phyloP scores from a whole-genome alignment of 129 eudicot genomes.

The Heracleum sosnowskyi region DNA sequence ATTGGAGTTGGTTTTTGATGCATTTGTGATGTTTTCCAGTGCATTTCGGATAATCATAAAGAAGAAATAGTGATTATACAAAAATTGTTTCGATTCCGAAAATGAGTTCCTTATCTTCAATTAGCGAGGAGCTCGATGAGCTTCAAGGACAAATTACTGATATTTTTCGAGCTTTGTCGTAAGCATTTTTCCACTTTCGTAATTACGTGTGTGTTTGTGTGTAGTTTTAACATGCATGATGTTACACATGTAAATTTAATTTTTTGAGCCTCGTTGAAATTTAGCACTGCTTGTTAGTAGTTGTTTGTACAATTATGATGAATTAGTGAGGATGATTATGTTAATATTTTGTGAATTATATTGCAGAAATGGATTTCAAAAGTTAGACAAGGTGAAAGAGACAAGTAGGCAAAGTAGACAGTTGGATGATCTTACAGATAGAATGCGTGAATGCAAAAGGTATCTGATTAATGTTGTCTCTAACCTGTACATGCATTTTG shows the following conservation, averaged over 20 bases:
- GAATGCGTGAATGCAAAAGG: slow-evolving; percentile 98
- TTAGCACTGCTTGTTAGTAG: not conserved
- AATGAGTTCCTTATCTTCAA: slow-evolving; percentile 41
- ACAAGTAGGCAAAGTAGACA: slow-evolving; percentile 82
- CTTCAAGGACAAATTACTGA: slow-evolving; percentile 81
- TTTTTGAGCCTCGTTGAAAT: not conserved
- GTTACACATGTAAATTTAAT: not conserved
- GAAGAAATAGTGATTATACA: not conserved
- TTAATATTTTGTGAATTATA: not conserved
- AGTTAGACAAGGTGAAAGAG: slow-evolving; percentile 88
- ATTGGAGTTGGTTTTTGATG: not conserved
- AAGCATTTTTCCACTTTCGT: slow-evolving; percentile 21
- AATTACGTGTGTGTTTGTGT: not conserved
- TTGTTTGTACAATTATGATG: not conserved
- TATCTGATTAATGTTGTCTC: slow-evolving; percentile 16
- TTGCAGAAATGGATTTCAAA: slow-evolving; percentile 90
- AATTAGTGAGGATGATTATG: not conserved
- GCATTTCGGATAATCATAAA: not conserved
- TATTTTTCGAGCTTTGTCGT: slow-evolving; percentile 89
- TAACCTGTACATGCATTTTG: not conserved
- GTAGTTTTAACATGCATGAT: not conserved
- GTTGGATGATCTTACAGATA: slow-evolving; percentile 94
- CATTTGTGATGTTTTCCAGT: not conserved
- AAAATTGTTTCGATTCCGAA: not conserved
- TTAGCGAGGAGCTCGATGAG: slow-evolving; percentile 90